Evolutionary conservation across 2,329 filamentous ascomycete species (phyloP), one percentile per base, ranked within the genome.

Genomic region (Karstenula rhodostoma): DNA sequence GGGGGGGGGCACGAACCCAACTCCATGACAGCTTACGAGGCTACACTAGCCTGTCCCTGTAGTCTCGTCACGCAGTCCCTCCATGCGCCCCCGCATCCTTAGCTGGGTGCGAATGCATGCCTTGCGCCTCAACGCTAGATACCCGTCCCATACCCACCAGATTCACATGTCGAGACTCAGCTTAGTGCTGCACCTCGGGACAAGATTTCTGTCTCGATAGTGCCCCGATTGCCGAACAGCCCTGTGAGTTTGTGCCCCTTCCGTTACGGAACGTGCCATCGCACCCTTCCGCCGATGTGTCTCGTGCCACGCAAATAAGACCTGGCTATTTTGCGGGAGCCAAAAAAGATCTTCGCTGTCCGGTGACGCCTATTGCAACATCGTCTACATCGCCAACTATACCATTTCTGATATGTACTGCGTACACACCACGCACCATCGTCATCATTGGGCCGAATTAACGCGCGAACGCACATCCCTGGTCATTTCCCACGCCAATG

Each of bases 221-320:
- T 35, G 37, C 29, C 40, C 37, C 52, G 52, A 55, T 55, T 55
- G 52, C 52, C 52, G 52, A 55, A 33, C 40, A 54, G 40, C 51
- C 51, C n/a, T 54, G 29, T 22, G 47, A 35, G 47, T 27, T 35
- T 13, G 51, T 29, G 25, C 50, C 37, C 42, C 29, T 42, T 27
- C 50, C 19, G 22, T 40, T 25, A 44, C 25, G 51, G 29, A 13
- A 46, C 29, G 29, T 15, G 40, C 17, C 42, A 55, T 53, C 15
- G 10, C 17, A 22, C 35, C 23, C 35, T 12, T 42, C 35, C 17
- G 50, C 50, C 23, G 22, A 35, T 53, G 23, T 22, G 17, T n/a
- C 13, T 2, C 2, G n/a, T 13, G 4, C 4, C 33, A 27, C 13
- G 49, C 33, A 19, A 17, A 40, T 19, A 25, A 22, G 33, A 51